phyloP scores from a whole-genome alignment of 116 monocot genomes.

The Trichopus zeylanicus region DNA sequence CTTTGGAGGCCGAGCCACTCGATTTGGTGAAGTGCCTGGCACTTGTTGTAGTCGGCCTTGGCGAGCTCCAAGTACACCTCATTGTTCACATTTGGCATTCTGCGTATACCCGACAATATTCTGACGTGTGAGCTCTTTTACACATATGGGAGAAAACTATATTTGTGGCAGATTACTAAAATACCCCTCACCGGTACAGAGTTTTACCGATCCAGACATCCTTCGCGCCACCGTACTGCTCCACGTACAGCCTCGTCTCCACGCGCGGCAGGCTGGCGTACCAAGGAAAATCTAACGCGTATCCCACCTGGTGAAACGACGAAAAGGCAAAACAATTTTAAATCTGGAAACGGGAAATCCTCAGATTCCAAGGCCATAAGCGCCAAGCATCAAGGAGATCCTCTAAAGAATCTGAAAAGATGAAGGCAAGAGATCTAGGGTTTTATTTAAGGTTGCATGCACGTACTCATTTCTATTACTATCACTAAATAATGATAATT shows the following conservation, averaged over 20 bases:
- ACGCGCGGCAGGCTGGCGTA: conserved; percentile 77
- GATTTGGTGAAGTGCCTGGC: conserved; percentile 57
- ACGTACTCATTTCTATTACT: no score
- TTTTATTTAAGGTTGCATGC: no score
- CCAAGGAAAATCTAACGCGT: conserved; percentile 75
- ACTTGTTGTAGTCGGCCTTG: conserved; percentile 62
- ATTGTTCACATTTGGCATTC: conserved; percentile 83
- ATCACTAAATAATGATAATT: no score
- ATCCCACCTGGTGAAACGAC: conserved; percentile 38
- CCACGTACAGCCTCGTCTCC: conserved; percentile 57
- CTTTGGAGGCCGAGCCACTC: conserved; percentile 52
- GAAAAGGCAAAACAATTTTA: not conserved
- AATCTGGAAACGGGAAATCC: not conserved
- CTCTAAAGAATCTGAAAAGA: no score
- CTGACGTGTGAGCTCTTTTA: no score
- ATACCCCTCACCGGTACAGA: conserved; percentile 50
- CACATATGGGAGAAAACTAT: no score
- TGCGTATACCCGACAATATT: no score
- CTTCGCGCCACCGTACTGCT: conserved; percentile 63
- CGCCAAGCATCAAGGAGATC: no score
- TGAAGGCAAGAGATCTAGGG: no score
- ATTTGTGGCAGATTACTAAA: not conserved
- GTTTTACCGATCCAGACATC: conserved; percentile 97
- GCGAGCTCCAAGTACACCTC: conserved; percentile 63
- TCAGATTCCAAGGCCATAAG: no score